phyloP scores from a whole-genome alignment of 352 stramenopile species.

The Pythium pectinolyticum region DNA sequence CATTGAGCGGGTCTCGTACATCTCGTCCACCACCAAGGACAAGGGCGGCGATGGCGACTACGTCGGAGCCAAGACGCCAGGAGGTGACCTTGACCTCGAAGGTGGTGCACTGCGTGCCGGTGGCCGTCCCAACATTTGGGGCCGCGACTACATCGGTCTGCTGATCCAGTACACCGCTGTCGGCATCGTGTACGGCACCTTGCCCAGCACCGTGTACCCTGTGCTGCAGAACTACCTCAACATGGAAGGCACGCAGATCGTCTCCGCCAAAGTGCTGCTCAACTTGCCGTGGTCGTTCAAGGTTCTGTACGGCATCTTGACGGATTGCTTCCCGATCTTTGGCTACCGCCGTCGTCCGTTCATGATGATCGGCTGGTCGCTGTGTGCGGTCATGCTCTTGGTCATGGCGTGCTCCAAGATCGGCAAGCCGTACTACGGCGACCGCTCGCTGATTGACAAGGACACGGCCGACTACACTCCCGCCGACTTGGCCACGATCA shows the following conservation, averaged over 20 bases:
- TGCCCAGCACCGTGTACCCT: constrained; percentile 55
- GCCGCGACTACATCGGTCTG: constrained; percentile 45
- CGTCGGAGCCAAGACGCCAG: constrained; percentile 22
- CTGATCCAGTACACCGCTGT: constrained; percentile 54
- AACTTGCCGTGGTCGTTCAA: constrained; percentile 64
- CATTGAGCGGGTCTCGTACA: constrained; percentile 19
- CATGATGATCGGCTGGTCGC: constrained; percentile 21
- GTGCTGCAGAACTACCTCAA: constrained; percentile 60
- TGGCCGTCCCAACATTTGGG: constrained; percentile 38
- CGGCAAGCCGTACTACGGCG: constrained; percentile 16
- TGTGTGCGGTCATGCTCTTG: constrained; percentile 10
- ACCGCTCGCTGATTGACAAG: not conserved
- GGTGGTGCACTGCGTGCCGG: constrained; percentile 39
- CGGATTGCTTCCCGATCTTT: constrained; percentile 31
- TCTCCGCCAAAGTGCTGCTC: constrained; percentile 48
- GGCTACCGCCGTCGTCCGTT: constrained; percentile 20
- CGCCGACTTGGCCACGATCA: constrained; percentile 7
- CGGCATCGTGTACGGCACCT: constrained; percentile 47
- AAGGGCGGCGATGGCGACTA: constrained; percentile 10
- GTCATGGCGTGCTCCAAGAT: constrained; percentile 11
- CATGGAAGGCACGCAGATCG: constrained; percentile 44
- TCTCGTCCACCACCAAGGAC: constrained; percentile 10
- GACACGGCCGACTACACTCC: not conserved
- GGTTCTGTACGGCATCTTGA: constrained; percentile 55
- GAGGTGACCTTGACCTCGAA: constrained; percentile 30